phyloP scores from a whole-genome alignment of 2,329 filamentous ascomycete species.

The Colletotrichum sp. region DNA sequence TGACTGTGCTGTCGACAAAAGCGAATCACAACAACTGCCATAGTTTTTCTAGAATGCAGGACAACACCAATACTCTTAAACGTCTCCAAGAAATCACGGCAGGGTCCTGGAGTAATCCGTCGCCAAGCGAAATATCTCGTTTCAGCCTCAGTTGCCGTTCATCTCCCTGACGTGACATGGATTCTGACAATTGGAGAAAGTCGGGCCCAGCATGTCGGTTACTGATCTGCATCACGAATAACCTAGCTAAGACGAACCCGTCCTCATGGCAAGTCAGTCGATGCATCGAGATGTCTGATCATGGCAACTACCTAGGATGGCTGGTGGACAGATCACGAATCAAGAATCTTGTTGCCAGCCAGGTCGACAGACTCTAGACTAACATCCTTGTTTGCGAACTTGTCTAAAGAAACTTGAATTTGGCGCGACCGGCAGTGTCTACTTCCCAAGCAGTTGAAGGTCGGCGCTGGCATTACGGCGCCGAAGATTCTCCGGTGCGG shows the following conservation, averaged over 20 bases:
- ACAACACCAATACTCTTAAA: background rate
- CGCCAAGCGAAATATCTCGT: background rate
- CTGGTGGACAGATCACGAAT: background rate
- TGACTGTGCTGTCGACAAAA: accelerated
- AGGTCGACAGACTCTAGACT: accelerated
- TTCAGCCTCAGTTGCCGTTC: background rate
- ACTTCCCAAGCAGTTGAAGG: too few species aligned
- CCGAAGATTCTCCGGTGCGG: too few species aligned
- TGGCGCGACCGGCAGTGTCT: too few species aligned
- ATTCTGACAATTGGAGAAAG: accelerated
- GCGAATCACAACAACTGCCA: background rate
- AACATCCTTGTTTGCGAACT: background rate
- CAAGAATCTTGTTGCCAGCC: background rate
- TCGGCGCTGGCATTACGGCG: too few species aligned
- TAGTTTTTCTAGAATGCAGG: accelerated
- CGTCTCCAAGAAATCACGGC: accelerated
- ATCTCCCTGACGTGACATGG: background rate
- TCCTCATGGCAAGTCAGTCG: background rate
- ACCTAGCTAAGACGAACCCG: background rate
- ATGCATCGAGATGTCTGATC: accelerated
- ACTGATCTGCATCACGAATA: background rate
- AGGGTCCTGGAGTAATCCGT: background rate
- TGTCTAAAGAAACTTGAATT: too few species aligned
- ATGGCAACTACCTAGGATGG: background rate
- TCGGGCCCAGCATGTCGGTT: accelerated